A percentile compares a stretch with the other conserved stretches of the same genome.
phyloP scores from a whole-genome alignment of 23 red algal species.

The Gracilaria gracilis region DNA sequence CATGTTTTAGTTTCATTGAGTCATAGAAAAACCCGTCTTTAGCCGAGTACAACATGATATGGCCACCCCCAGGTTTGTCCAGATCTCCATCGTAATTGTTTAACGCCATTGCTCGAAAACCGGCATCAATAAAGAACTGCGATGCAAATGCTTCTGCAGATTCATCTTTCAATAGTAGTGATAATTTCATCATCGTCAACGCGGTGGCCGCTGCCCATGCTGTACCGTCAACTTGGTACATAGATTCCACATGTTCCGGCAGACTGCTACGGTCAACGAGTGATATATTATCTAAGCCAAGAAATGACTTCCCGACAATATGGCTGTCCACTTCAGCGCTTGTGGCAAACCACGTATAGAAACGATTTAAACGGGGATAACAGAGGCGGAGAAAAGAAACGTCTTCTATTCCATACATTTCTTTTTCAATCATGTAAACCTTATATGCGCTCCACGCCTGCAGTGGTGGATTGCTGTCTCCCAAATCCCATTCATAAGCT shows the following conservation, averaged over 20 bases:
- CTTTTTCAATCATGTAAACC: conserved; percentile 15
- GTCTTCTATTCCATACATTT: conserved; percentile 13
- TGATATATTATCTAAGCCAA: conserved; percentile 9
- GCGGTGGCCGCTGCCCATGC: conserved; percentile 2
- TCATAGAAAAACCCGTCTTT: neutral
- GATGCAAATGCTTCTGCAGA: neutral
- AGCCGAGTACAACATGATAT: conserved; percentile 3
- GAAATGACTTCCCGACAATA: conserved; percentile 2
- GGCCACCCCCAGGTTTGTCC: conserved; percentile 2
- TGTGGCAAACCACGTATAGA: neutral
- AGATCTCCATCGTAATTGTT: conserved; percentile 6
- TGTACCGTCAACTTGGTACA: conserved; percentile 1
- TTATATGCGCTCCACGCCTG: conserved; percentile 4
- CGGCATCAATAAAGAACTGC: neutral
- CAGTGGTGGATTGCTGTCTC: conserved; percentile 7
- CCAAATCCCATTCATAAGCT: neutral
- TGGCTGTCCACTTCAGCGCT: conserved; percentile 7
- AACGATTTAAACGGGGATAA: neutral
- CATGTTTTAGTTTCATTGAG: conserved; percentile 7
- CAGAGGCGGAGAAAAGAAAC: neutral
- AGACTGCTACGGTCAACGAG: neutral
- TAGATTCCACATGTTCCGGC: conserved; percentile 6
- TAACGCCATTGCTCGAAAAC: conserved; percentile 13
- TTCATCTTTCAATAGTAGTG: neutral
- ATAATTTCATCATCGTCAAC: conserved; percentile 5